Evolutionary conservation across 148 eudicot genomes (phyloP), one percentile per base, ranked within the genome.

Genomic region (Amaranthus cruentus): DNA sequence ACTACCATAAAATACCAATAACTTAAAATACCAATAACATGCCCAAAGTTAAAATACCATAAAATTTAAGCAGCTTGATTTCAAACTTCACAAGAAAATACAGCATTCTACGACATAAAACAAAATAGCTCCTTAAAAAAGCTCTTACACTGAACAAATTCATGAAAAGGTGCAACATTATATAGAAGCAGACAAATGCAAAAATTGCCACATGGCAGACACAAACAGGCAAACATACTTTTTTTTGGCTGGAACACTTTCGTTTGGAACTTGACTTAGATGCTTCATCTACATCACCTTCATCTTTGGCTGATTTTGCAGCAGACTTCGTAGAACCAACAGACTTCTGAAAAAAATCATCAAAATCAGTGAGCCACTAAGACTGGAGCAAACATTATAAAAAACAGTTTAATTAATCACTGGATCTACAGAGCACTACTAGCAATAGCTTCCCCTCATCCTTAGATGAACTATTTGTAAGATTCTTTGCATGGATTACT

Each of bases 241-340:
- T 83, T 15, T 77, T 89, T 62, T 77, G 75, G 21, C 65, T 75
- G 21, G 86, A 72, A 47, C 85, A 87, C 79, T 92, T 91, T 77
- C 91, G 78, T 86, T 95, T 95, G 66, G 94, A 80, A 77, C 76
- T 81, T 12, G 73, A 74, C 75, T 75, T 83, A n/a, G 84, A 68
- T 15, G 84, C 71, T 74, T 88, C 85, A 69, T 84, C 88, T 14
- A 54, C 46, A 49, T 54, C 75, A 71, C 72, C 77, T 72, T 78
- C 88, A 69, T 71, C 84, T 85, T 88, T 88, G 53, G 68, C 72
- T 61, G 79, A 67, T 82, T 88, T 90, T 56, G 78, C 55, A 6
- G 83, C 71, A 70, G 85, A 73, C 79, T 75, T 82, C 9, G 85
- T 82, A 55, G 86, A 79, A 82, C 77, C 62, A 52, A 58, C 83